Percentiles rank a stretch among this genome's conserved stretches.
phyloP scores from a whole-genome alignment of 495 filamentous ascomycete species.

The Neurospora tetrasperma region DNA sequence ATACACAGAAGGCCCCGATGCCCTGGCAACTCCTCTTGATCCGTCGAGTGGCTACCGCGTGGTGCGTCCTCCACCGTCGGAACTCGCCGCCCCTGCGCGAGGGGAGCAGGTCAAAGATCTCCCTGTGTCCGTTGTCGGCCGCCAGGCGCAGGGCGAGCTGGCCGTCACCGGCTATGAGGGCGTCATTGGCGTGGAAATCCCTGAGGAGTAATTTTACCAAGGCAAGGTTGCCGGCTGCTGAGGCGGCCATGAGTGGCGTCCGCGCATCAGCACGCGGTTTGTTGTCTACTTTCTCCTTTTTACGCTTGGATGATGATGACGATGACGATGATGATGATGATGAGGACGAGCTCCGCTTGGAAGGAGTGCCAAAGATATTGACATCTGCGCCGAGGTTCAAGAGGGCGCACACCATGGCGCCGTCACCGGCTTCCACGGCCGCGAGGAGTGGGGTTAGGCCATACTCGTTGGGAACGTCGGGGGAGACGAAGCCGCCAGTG shows the following conservation, averaged over 20 bases:
- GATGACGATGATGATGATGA: neutral
- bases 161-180: slow-evolving; percentile 20
- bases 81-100: slow-evolving; percentile 23
- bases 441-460: slow-evolving; percentile 27
- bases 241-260: slow-evolving; percentile 25
- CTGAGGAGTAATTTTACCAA: slow-evolving; percentile 18
- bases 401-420: slow-evolving; percentile 21
- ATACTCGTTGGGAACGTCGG: slow-evolving; percentile 14
- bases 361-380: slow-evolving; percentile 11
- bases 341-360: neutral
- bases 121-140: slow-evolving; percentile 16
- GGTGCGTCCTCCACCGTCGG: slow-evolving; percentile 16
- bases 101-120: slow-evolving; percentile 23
- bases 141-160: slow-evolving; percentile 23
- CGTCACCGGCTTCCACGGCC: slow-evolving; percentile 21
- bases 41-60: slow-evolving; percentile 14
- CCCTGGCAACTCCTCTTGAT: slow-evolving; percentile 7
- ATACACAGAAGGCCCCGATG: slow-evolving; percentile 14
- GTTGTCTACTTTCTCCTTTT: neutral
- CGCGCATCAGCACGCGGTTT: slow-evolving; percentile 3
- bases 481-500: slow-evolving; percentile 15
- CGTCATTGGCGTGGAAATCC: slow-evolving; percentile 19
- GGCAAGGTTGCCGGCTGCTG: slow-evolving; percentile 14
- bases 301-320: neutral
- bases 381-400: slow-evolving; percentile 22